Base-by-base conservation (phyloP, 1,284 basidiomycete genomes). In the Trametes hirsuta region DNA sequence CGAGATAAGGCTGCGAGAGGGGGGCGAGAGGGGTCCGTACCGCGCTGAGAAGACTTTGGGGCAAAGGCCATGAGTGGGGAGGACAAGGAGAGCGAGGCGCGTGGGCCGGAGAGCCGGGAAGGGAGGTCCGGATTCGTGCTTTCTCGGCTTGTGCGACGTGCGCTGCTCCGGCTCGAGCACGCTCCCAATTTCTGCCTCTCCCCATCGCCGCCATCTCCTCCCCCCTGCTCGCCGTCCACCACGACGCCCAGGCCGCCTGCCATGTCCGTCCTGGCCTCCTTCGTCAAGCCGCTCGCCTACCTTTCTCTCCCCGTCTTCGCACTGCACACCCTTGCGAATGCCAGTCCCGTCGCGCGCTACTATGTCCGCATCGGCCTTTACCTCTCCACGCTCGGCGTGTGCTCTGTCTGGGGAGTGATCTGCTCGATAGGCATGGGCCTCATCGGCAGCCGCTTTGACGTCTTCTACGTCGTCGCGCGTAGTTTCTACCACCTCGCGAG, bases 401-500 rank as follows among this genome's bases (percentile, higher is more conserved):
- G 89, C 65, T 93, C 91, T 3, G 82, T 88, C 53, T 90, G 88
- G 80, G 93, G 93, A 46, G 81, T 93, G 48, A 71, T 94, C 47
- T 79, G 90, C 52, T 89, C 90, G 3, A 77, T 93, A 15, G 80
- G 87, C 15, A 84, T 96, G 77, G 81, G 85, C 6, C 69, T 92
- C 36, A 71, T 86, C 8, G 95, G 95, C 15, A 81, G 86, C 69
- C 81, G 90, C 18, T 87, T 88, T 72, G 92, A 98, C 74, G 92
- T 93, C 69, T 94, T 97, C 77, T 90, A 84, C 68, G 79, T 92
- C 65, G 90, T 97, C 42, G 97, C 95, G 2, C 80, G 93, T 52
- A 85, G 84, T 45, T 98, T 99, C 79, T 95, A 97, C 79, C 69
- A 74, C 53, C 66, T 94, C 57, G 84, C 87, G 47, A 82, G 86